Percentiles rank a stretch among this genome's conserved stretches.
phyloP scores from a whole-genome alignment of 108 stramenopile genomes.

The Pelagomonas calceolata region DNA sequence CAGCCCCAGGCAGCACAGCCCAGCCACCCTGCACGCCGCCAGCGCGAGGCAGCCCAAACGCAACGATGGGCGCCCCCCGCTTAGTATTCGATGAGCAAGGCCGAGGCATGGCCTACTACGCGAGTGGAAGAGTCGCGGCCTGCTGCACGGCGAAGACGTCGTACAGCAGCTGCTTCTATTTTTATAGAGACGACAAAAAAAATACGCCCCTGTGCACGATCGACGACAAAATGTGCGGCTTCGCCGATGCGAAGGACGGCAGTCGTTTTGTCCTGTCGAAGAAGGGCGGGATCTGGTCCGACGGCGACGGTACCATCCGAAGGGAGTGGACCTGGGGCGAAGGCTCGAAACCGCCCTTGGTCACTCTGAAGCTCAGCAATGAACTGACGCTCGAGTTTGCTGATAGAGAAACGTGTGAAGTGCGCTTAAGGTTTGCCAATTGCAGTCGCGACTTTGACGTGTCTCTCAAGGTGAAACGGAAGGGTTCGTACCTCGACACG shows the following conservation, averaged over 20 bases:
- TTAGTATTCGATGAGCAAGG: neutral
- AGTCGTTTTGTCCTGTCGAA: constrained; percentile 5
- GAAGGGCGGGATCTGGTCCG: neutral
- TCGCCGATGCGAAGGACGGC: neutral
- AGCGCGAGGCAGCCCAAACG: no score
- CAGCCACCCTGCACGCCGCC: no score
- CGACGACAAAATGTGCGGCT: constrained; percentile 9
- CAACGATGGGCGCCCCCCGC: no score
- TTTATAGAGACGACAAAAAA: constrained; percentile 3
- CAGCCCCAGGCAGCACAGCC: no score
- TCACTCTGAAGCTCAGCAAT: constrained; percentile 4
- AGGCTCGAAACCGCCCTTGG: neutral
- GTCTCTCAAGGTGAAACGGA: constrained; percentile 2
- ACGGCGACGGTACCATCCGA: constrained; percentile 3
- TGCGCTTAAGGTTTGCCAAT: constrained; percentile 1
- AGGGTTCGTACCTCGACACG: neutral
- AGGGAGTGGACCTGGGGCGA: constrained; percentile 15
- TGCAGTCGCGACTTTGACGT: constrained; percentile 1
- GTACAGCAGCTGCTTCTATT: neutral
- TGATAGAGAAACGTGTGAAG: neutral
- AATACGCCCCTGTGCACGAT: constrained; percentile 3
- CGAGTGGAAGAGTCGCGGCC: neutral
- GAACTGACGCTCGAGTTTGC: constrained; percentile 1
- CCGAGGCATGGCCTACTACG: neutral
- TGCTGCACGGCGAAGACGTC: neutral